Conservation (phyloP, 257 asterid species). For the Salvia splendens region DNA sequence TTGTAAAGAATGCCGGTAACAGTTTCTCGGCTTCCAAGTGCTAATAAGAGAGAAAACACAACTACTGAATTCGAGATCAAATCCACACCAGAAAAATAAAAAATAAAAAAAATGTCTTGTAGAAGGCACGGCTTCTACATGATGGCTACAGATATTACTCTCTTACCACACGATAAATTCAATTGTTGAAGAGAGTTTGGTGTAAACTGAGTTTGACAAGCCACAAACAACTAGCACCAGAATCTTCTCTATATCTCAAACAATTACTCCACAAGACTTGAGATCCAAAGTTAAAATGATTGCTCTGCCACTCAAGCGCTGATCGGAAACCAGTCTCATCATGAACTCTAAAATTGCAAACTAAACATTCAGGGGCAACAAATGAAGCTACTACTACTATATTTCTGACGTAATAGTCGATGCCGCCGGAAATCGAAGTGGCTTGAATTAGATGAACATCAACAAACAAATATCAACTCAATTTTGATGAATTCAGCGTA, state of each 20-base stretch:
- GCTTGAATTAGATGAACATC: conserved; percentile 32
- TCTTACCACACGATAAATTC: neutral
- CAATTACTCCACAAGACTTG: neutral
- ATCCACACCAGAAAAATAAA: neutral
- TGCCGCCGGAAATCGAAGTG: conserved; percentile 3
- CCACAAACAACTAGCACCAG: conserved; percentile 1
- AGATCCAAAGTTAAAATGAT: neutral
- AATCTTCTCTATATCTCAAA: conserved; percentile 13
- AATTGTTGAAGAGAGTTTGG: conserved; percentile 9
- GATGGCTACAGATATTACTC: neutral
- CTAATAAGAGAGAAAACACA: too few relatives aligned
- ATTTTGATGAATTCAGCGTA: neutral
- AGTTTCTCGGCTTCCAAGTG: too few relatives aligned
- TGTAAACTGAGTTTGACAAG: neutral
- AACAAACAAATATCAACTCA: conserved; percentile 10
- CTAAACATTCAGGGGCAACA: too few relatives aligned
- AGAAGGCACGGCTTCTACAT: neutral
- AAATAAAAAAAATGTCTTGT: neutral
- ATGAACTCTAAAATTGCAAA: neutral
- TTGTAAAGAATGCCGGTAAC: conserved; percentile 11
- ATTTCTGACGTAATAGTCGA: neutral
- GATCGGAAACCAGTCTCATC: neutral
- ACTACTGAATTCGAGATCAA: neutral
- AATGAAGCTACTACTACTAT: neutral
- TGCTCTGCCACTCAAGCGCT: neutral